Percentiles rank a stretch among this genome's conserved stretches.
phyloP scores from a whole-genome alignment of 345 rosid species.

The Mercurialis annua region DNA sequence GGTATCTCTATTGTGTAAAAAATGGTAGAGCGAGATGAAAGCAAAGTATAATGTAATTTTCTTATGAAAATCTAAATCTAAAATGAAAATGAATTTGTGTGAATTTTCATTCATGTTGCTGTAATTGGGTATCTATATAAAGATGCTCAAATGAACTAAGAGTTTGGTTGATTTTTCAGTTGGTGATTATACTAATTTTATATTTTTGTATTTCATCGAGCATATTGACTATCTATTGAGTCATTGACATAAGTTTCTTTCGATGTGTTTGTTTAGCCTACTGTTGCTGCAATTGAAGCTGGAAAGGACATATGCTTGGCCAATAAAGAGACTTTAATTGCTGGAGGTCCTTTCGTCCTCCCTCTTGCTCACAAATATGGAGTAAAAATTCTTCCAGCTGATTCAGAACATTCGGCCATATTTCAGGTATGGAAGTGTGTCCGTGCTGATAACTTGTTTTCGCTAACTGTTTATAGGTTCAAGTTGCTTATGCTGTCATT shows the following conservation, averaged over 20 bases:
- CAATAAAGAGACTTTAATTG: slow-evolving; percentile 93
- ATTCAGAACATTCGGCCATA: slow-evolving; percentile 98
- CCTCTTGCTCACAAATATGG: slow-evolving; percentile 88
- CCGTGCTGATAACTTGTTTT: background rate
- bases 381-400: slow-evolving; percentile 95
- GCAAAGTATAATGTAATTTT: too few species aligned
- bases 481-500: background rate
- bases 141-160: background rate
- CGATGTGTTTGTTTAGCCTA: slow-evolving; percentile 49
- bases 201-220: background rate
- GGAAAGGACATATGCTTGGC: slow-evolving; percentile 95
- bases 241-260: slow-evolving; percentile 5
- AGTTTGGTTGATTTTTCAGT: background rate
- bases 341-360: slow-evolving; percentile 96
- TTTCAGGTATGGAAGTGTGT: slow-evolving; percentile 66
- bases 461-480: background rate
- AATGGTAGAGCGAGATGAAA: too few species aligned
- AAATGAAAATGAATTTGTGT: background rate
- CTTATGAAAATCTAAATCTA: too few species aligned
- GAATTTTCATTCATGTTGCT: background rate
- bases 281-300: slow-evolving; percentile 95
- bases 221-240: background rate
- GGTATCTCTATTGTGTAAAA: background rate
- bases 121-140: background rate
- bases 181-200: background rate